Conservation (phyloP, 345 rosid genomes). For the Sisymbrium irio region DNA sequence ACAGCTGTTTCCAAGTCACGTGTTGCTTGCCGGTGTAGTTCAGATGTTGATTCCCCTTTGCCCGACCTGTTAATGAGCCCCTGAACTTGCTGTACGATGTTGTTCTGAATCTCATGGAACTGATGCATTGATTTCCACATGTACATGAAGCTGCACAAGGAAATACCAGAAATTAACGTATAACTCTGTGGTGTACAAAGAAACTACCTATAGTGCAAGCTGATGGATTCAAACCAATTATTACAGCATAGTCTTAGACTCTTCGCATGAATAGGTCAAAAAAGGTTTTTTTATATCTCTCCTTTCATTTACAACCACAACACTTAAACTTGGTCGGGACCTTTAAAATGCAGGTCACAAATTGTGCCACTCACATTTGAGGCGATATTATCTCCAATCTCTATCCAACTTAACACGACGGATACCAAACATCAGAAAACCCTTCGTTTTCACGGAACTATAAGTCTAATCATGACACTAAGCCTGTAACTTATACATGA, state of each 20-base stretch:
- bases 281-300: neutral
- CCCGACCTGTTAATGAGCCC: slow-evolving; percentile 77
- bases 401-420: neutral
- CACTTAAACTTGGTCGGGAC: neutral
- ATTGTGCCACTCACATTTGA: neutral
- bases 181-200: neutral
- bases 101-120: slow-evolving; percentile 77
- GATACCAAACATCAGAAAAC: neutral
- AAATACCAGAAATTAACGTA: neutral
- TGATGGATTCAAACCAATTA: neutral
- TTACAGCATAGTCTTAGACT: neutral
- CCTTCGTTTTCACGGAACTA: neutral
- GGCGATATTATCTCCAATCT: neutral
- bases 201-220: neutral
- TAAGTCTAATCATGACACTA: neutral
- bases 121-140: slow-evolving; percentile 97
- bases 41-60: slow-evolving; percentile 86
- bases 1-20: slow-evolving; percentile 91
- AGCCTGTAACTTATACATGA: neutral
- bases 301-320: neutral
- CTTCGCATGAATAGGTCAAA: neutral
- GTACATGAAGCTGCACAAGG: slow-evolving; percentile 75
- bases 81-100: slow-evolving; percentile 88
- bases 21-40: slow-evolving; percentile 86
- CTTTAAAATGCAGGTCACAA: neutral